A percentile compares a stretch with the other conserved stretches of the same genome.
These are phyloP conservation scores for Crithidia thermophila DNA, from an alignment of 208 protist genomes.

Conservation along the genomic window DNA sequence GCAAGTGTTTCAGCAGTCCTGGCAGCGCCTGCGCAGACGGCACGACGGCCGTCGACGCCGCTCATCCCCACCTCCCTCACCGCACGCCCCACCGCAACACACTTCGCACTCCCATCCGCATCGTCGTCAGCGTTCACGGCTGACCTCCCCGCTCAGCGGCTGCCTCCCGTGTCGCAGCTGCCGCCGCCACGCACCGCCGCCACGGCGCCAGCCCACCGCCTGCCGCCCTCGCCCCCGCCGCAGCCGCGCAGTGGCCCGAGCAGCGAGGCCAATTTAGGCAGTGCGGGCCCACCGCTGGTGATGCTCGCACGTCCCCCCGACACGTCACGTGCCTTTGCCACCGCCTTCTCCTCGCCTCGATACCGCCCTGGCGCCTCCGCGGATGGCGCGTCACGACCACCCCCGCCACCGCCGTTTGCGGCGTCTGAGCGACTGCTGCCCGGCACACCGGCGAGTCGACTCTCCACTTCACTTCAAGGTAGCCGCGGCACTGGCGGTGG, in stretches of 20 bases:
- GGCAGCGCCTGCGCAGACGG: no score
- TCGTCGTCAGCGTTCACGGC: background rate
- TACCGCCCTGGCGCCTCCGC: no score
- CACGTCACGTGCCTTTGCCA: slow-evolving; percentile 3
- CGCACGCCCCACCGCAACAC: background rate
- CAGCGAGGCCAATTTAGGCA: background rate
- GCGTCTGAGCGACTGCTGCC: background rate
- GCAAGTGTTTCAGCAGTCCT: background rate
- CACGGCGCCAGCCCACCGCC: background rate
- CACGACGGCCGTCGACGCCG: background rate
- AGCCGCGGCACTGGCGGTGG: no score
- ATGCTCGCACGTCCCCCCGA: background rate
- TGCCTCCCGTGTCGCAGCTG: background rate
- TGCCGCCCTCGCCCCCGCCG: background rate
- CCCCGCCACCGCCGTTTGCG: background rate
- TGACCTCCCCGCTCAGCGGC: no score
- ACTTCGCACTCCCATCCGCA: background rate
- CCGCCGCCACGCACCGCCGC: background rate
- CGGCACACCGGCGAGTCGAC: no score
- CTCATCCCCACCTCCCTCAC: background rate
- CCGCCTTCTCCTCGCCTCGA: background rate
- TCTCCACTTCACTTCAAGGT: no score
- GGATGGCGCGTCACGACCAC: no score
- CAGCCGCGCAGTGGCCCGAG: background rate
- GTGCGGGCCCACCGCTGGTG: background rate